A percentile compares a stretch with the other conserved stretches of the same genome.
Conservation (phyloP, 441 rosid species). For the Erysimum cheiri region DNA sequence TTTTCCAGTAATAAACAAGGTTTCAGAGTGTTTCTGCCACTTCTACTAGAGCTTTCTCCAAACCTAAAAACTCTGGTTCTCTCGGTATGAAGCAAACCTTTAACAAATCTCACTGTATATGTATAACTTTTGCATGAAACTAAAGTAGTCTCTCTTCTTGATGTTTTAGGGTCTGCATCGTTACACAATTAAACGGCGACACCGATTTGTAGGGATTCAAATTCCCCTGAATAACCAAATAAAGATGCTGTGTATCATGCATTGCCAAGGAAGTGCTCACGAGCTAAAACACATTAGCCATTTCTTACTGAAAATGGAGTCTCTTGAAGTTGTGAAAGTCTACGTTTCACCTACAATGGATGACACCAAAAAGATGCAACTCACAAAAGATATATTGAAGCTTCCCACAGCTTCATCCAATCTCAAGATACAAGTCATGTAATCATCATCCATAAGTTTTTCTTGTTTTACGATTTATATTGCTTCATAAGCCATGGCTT, state of each 20-base stretch:
- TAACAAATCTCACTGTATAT: background rate
- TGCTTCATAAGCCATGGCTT: too few species aligned
- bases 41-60: background rate
- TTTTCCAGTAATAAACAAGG: background rate
- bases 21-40: background rate
- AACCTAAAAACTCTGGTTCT: background rate
- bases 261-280: background rate
- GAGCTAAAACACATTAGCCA: background rate
- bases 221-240: background rate
- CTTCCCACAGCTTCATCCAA: background rate
- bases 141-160: background rate
- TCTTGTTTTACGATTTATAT: too few species aligned
- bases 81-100: background rate
- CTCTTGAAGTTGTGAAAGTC: background rate
- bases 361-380: background rate
- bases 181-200: background rate
- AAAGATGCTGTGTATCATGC: background rate
- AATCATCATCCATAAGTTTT: too few species aligned
- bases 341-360: background rate
- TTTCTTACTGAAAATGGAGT: background rate
- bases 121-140: background rate
- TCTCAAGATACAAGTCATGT: background rate
- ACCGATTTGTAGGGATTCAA: background rate
- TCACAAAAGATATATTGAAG: background rate
- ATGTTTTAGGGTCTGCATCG: background rate